Conservation (phyloP, 306 rosid genomes). For the Astragalus membranaceus region DNA sequence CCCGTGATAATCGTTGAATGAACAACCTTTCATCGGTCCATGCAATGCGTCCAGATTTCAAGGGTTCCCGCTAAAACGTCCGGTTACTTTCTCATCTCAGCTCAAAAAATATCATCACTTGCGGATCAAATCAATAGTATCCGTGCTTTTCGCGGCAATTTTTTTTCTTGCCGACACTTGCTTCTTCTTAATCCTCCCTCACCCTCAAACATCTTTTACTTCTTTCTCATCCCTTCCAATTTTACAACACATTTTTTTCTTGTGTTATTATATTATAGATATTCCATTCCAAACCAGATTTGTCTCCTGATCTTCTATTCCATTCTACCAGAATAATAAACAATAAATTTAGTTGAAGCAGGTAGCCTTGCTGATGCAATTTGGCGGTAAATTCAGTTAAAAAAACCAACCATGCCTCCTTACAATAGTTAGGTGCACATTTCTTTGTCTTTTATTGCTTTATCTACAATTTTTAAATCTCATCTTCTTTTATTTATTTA, state of each 20-base stretch:
- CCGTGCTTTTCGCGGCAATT: constrained; percentile 31
- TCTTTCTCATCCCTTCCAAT: not conserved
- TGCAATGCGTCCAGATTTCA: constrained; percentile 28
- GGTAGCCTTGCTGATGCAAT: constrained; percentile 35
- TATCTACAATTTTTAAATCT: not conserved
- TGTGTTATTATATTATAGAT: not conserved
- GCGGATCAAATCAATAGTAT: not conserved
- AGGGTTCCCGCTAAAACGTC: constrained; percentile 53
- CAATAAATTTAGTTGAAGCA: constrained; percentile 36
- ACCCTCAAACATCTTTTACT: not conserved
- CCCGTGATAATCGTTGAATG: constrained; percentile 46
- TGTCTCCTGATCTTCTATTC: constrained; percentile 2
- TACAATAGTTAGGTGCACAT: constrained; percentile 44
- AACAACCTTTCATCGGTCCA: constrained; percentile 1
- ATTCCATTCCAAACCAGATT: not conserved
- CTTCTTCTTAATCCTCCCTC: not conserved
- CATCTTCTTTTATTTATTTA: not conserved
- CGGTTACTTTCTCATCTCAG: constrained; percentile 25
- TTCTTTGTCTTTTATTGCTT: constrained; percentile 42
- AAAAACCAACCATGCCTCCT: constrained; percentile 16
- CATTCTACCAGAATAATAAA: not conserved
- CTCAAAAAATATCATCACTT: not conserved
- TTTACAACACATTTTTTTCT: not conserved
- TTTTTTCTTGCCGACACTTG: too few relatives aligned
- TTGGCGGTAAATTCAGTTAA: constrained; percentile 29